Evolutionary conservation across 2,329 filamentous ascomycete genomes (phyloP).

Genomic region (Nigrograna mackinnonii): DNA sequence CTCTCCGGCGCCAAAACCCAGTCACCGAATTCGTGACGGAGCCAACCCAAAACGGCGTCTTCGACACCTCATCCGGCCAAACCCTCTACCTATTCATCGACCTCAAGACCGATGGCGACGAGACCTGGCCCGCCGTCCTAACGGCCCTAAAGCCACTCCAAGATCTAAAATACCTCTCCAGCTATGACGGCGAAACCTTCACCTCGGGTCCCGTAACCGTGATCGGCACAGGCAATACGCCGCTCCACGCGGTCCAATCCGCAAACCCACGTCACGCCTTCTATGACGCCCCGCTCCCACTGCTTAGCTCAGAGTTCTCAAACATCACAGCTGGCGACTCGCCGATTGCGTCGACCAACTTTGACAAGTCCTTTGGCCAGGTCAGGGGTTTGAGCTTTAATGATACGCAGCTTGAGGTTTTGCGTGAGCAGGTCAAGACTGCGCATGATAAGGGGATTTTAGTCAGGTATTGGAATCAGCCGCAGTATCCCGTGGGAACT

Average conservation of each 20-base stretch:
- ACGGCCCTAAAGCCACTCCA: slow-evolving; percentile 61
- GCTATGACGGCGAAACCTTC: slow-evolving; percentile 51
- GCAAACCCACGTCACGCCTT: slow-evolving; percentile 57
- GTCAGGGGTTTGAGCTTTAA: slow-evolving; percentile 38
- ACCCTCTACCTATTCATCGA: slow-evolving; percentile 69
- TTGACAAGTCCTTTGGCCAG: slow-evolving; percentile 26
- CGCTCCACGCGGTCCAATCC: slow-evolving; percentile 50
- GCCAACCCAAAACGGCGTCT: slow-evolving; percentile 62
- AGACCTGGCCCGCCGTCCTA: slow-evolving; percentile 61
- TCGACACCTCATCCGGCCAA: slow-evolving; percentile 58
- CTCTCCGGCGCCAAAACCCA: slow-evolving; percentile 61
- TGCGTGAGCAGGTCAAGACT: slow-evolving; percentile 55
- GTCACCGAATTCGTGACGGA: slow-evolving; percentile 49
- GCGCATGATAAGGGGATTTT: slow-evolving; percentile 63
- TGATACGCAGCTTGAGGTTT: slow-evolving; percentile 52
- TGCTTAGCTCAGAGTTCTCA: slow-evolving; percentile 29
- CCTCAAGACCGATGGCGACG: slow-evolving; percentile 60
- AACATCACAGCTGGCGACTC: slow-evolving; percentile 52
- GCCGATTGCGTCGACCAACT: slow-evolving; percentile 56
- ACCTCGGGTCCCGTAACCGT: slow-evolving; percentile 60
- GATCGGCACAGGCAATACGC: slow-evolving; percentile 64
- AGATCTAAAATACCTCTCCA: slow-evolving; percentile 56
- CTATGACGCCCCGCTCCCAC: slow-evolving; percentile 60
- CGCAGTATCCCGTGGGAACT: slow-evolving; percentile 56
- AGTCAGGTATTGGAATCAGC: slow-evolving; percentile 66